Conservation (phyloP, 345 rosid genomes). For the Hibiscus tridactylites region DNA sequence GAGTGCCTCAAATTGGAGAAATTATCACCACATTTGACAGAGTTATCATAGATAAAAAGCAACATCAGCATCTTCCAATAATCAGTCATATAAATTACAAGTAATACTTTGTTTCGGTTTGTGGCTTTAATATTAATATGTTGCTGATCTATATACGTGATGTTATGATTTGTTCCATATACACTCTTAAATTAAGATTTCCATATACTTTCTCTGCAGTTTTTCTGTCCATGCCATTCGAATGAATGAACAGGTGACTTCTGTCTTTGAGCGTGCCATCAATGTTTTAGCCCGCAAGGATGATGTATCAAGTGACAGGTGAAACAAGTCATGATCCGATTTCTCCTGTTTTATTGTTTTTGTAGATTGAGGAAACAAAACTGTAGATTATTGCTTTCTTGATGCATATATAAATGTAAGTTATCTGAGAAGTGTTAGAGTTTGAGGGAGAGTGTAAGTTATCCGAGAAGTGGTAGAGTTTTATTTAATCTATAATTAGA, state of each 20-base stretch:
- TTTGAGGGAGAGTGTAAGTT: too few species aligned
- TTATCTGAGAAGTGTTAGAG: too few species aligned
- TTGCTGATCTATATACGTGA: constrained; percentile 5
- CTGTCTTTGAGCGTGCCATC: constrained; percentile 78
- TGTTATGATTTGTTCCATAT: constrained; percentile 2
- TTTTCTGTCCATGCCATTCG: constrained; percentile 88
- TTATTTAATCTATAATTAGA: too few species aligned
- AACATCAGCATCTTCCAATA: constrained; percentile 63
- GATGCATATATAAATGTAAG: not conserved
- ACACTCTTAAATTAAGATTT: not conserved
- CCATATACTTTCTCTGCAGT: constrained; percentile 33
- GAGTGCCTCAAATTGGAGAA: constrained; percentile 70
- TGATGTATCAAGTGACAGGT: constrained; percentile 60
- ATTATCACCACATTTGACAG: constrained; percentile 70
- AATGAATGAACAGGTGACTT: constrained; percentile 86
- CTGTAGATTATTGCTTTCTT: not conserved
- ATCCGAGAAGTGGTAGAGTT: too few species aligned
- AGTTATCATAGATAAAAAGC: constrained; percentile 47
- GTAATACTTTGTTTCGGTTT: constrained; percentile 22
- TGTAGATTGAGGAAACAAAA: not conserved
- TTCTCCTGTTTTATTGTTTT: not conserved
- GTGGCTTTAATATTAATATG: constrained; percentile 5
- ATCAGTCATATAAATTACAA: constrained; percentile 79
- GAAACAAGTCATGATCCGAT: constrained; percentile 7
- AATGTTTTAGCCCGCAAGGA: constrained; percentile 67